These are phyloP conservation scores for Ambrosiella xylebori DNA, from an alignment of 2,329 filamentous ascomycete genomes.

Conservation along the genomic window DNA sequence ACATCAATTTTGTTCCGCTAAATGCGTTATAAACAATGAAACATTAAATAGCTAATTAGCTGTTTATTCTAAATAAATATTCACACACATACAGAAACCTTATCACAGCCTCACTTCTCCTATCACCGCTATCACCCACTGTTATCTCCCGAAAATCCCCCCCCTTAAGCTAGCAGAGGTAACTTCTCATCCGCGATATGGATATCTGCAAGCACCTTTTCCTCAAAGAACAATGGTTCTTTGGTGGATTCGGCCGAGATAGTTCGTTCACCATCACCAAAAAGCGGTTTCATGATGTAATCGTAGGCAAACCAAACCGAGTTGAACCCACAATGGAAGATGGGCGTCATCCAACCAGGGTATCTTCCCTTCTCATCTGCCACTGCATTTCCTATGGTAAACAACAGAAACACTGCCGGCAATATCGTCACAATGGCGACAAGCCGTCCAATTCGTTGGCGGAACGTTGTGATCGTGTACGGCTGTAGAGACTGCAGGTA, in stretches of 20 bases:
- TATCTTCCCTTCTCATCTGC: constrained; percentile 48
- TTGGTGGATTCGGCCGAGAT: constrained; percentile 5
- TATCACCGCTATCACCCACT: neutral
- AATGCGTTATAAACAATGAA: neutral
- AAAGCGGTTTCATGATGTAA: constrained; percentile 35
- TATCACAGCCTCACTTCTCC: neutral
- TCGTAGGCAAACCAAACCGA: constrained; percentile 31
- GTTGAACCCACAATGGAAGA: constrained; percentile 28
- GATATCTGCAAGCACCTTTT: neutral
- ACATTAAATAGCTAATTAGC: neutral
- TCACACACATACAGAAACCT: neutral
- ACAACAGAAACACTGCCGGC: constrained; percentile 36
- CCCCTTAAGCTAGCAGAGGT: neutral
- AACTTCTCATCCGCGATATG: neutral
- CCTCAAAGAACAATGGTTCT: neutral
- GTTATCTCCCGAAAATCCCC: neutral
- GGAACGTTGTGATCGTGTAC: constrained; percentile 49
- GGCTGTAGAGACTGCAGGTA: constrained; percentile 54
- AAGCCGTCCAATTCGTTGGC: constrained; percentile 50
- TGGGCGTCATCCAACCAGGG: constrained; percentile 46
- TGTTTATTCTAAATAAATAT: neutral
- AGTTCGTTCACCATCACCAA: constrained; percentile 74
- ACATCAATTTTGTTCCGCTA: neutral
- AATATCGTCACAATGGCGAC: constrained; percentile 39
- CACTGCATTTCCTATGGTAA: constrained; percentile 29